Percentiles rank a stretch among this genome's conserved stretches.
Evolutionary conservation across 1,139 yeast species (phyloP).

Genomic region (Zygoascus sp.): DNA sequence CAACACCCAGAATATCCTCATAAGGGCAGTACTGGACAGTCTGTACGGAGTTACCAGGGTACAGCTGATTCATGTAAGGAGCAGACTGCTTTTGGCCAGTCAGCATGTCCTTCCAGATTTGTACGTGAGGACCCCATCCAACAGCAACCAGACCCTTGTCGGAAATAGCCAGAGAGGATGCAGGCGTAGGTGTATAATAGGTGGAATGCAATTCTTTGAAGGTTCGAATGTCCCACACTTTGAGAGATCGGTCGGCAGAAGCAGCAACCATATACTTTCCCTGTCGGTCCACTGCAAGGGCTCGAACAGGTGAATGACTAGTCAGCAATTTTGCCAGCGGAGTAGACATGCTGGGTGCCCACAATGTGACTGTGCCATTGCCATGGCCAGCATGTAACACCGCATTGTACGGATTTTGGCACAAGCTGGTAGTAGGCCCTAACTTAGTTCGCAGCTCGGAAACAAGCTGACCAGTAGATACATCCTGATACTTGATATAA

Average conservation of each 20-base stretch:
- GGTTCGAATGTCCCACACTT: constrained; percentile 91
- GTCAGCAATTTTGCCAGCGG: constrained; percentile 81
- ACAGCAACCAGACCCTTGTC: constrained; percentile 84
- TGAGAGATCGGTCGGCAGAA: constrained; percentile 79
- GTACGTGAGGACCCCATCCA: constrained; percentile 93
- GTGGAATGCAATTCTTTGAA: constrained; percentile 58
- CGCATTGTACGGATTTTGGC: constrained; percentile 94
- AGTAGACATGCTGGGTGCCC: constrained; percentile 88
- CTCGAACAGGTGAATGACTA: constrained; percentile 82
- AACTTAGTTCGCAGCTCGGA: constrained; percentile 79
- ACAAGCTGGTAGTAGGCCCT: constrained; percentile 86
- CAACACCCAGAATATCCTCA: constrained; percentile 91
- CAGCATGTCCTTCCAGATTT: constrained; percentile 47
- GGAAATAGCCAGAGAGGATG: constrained; percentile 70
- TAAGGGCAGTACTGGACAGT: constrained; percentile 79
- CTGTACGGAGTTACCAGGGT: constrained; percentile 72
- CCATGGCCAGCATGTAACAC: constrained; percentile 90
- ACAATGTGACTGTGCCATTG: constrained; percentile 86
- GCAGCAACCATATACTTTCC: constrained; percentile 94
- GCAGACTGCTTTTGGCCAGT: constrained; percentile 47
- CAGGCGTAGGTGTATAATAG: constrained; percentile 81
- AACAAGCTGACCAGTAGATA: constrained; percentile 83
- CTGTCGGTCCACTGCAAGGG: constrained; percentile 82
- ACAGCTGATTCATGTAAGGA: constrained; percentile 88
- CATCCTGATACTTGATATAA: constrained; percentile 86